Evolutionary conservation across 2,329 filamentous ascomycete genomes (phyloP).

Genomic region (Trichothecium roseum): DNA sequence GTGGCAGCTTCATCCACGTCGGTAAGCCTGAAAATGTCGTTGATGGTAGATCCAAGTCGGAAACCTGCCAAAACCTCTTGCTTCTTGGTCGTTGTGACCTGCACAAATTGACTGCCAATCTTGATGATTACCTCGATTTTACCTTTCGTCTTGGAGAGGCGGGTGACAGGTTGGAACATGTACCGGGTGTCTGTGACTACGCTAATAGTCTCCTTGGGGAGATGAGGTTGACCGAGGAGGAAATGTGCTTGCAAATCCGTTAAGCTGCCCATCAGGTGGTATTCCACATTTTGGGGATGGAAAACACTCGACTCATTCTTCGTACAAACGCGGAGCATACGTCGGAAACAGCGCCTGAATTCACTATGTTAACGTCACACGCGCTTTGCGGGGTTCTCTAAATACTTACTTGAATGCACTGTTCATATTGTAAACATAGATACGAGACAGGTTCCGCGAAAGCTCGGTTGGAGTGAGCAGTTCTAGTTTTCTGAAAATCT

Average conservation of each 20-base stretch:
- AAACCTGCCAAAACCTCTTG: constrained; percentile 56
- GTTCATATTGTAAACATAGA: constrained; percentile 68
- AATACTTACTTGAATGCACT: constrained; percentile 48
- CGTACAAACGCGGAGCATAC: constrained; percentile 49
- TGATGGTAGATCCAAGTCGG: constrained; percentile 52
- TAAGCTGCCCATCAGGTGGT: constrained; percentile 54
- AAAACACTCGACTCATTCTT: constrained; percentile 51
- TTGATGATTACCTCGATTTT: constrained; percentile 60
- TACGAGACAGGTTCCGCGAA: constrained; percentile 44
- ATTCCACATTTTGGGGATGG: constrained; percentile 55
- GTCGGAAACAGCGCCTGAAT: constrained; percentile 49
- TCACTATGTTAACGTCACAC: neutral
- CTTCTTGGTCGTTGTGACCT: constrained; percentile 58
- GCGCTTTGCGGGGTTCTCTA: neutral
- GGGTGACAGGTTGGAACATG: constrained; percentile 54
- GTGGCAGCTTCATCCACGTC: constrained; percentile 59
- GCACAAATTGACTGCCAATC: constrained; percentile 59
- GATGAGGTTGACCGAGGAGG: constrained; percentile 53
- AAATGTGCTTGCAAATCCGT: constrained; percentile 58
- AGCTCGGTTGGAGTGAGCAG: constrained; percentile 52
- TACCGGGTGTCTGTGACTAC: constrained; percentile 56
- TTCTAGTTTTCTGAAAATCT: constrained; percentile 54
- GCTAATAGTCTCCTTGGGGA: constrained; percentile 61
- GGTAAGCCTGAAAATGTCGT: constrained; percentile 58
- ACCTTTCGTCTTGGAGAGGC: constrained; percentile 59